Base-by-base conservation (phyloP, 2,329 filamentous ascomycete species). In the Sporothrix luriei region DNA sequence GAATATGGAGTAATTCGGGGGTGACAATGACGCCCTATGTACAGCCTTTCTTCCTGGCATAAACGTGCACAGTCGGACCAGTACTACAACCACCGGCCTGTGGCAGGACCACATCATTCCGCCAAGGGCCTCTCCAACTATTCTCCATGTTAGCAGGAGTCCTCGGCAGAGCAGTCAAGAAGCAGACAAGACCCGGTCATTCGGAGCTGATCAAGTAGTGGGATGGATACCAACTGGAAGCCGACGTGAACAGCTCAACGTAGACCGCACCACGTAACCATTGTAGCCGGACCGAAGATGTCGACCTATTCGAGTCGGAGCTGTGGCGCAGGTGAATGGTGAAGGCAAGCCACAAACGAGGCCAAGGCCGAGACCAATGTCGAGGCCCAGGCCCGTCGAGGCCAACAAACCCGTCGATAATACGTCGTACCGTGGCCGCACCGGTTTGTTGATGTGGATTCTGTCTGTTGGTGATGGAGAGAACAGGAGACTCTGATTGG, bases 211-310 rank as follows among this genome's bases (percentile, higher is more conserved):
- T 93, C 70, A 87, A 92, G 77, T 78, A 81, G 1, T 92, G 90
- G 89, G 81, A 92, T 0, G 75, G 80, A 29, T 29, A 29, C 3
- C 29, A 29, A 5, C 3, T 5, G 7, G 89, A 91, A 76, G 88
- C 88, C 0, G 90, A 91, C 73, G 85, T 92, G 0, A 90, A 92
- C 75, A 90, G 90, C 0, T 93, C 78, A 93, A 93, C 75, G 84
- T 92, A 76, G 88, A 75, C 6, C 54, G 68, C 46, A 68, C 66
- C 33, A 69, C 62, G 10, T 66, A 89, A 88, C 0, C 83, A 84
- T 52, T 88, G 87, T n/a, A 68, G 64, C 0, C 91, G 91, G 75
- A 84, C 88, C 69, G 89, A 92, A 72, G 84, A 91, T 0, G 84
- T 89, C 38, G 85, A 89, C 10, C 46, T 90, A 11, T 76, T 91